Percentiles rank a stretch among this genome's conserved stretches.
Evolutionary conservation across 2,329 filamentous ascomycete species (phyloP).

Genomic region (Acephala macrosclerotiorum): DNA sequence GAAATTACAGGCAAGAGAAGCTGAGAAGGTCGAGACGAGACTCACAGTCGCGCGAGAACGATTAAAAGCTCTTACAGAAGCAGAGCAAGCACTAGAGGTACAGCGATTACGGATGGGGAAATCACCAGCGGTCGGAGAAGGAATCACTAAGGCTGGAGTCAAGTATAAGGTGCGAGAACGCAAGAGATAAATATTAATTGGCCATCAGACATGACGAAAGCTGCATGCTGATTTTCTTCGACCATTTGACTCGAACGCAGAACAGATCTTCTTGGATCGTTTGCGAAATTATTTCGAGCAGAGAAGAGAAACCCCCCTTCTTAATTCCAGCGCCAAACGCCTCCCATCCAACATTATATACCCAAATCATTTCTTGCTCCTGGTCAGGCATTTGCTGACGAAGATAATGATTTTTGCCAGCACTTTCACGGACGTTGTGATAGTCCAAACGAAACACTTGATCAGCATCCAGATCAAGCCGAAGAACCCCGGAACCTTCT

Average conservation of each 20-base stretch:
- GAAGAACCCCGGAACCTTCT: slow-evolving; percentile 57
- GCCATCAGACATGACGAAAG: slow-evolving; percentile 39
- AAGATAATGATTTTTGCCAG: slow-evolving; percentile 57
- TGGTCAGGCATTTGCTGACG: slow-evolving; percentile 58
- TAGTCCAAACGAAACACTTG: slow-evolving; percentile 64
- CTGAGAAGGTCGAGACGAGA: slow-evolving; percentile 55
- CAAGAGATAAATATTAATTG: slow-evolving; percentile 54
- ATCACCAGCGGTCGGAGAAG: slow-evolving; percentile 66
- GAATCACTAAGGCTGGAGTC: slow-evolving; percentile 64
- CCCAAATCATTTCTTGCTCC: slow-evolving; percentile 48
- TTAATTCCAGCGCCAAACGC: slow-evolving; percentile 10
- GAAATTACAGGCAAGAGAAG: slow-evolving; percentile 53
- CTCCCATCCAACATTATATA: slow-evolving; percentile 16
- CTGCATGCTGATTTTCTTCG: slow-evolving; percentile 34
- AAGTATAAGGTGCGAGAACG: slow-evolving; percentile 69
- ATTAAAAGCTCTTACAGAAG: slow-evolving; percentile 59
- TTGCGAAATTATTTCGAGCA: slow-evolving; percentile 21
- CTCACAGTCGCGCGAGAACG: slow-evolving; percentile 61
- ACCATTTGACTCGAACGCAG: slow-evolving; percentile 20
- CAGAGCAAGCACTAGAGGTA: slow-evolving; percentile 63
- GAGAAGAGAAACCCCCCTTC: slow-evolving; percentile 1
- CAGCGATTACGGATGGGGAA: slow-evolving; percentile 71
- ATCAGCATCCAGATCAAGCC: slow-evolving; percentile 61
- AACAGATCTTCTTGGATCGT: slow-evolving; percentile 22
- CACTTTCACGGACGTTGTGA: slow-evolving; percentile 63